Evolutionary conservation across 1,139 yeast genomes (phyloP).

Genomic region (Blastobotrys arbuscula): DNA sequence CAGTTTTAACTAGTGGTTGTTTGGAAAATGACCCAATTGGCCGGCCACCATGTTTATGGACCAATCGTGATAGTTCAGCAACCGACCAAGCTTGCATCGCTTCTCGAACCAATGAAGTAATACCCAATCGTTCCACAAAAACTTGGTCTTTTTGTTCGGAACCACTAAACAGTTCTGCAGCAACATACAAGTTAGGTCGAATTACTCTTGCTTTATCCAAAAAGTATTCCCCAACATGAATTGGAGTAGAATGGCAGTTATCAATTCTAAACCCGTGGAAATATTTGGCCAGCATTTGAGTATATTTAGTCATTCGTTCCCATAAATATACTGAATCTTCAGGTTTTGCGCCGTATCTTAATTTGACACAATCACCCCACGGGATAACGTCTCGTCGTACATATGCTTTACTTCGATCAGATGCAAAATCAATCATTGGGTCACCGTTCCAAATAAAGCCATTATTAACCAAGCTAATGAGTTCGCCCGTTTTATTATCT

Average conservation of each 20-base stretch:
- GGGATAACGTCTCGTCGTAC: slow-evolving; percentile 88
- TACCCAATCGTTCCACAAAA: slow-evolving; percentile 85
- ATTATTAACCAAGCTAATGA: slow-evolving; percentile 73
- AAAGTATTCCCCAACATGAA: slow-evolving; percentile 86
- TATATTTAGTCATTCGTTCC: slow-evolving; percentile 80
- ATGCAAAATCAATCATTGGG: slow-evolving; percentile 90
- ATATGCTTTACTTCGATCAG: slow-evolving; percentile 70
- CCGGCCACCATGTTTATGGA: slow-evolving; percentile 89
- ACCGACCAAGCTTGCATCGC: slow-evolving; percentile 97
- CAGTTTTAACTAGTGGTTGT: slow-evolving; percentile 26
- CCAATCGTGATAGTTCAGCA: slow-evolving; percentile 75
- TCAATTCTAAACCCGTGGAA: slow-evolving; percentile 91
- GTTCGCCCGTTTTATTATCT: slow-evolving; percentile 44
- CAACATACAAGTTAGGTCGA: slow-evolving; percentile 83
- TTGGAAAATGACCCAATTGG: slow-evolving; percentile 79
- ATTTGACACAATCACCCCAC: slow-evolving; percentile 96
- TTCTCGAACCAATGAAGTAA: slow-evolving; percentile 83
- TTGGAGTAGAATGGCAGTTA: slow-evolving; percentile 92
- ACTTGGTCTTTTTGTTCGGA: slow-evolving; percentile 85
- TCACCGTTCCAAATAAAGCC: slow-evolving; percentile 99
- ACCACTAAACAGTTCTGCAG: slow-evolving; percentile 91
- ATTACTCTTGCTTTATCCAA: slow-evolving; percentile 82
- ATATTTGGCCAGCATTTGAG: slow-evolving; percentile 63
- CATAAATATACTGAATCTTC: slow-evolving; percentile 85
- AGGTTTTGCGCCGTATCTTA: slow-evolving; percentile 72